Conservation (phyloP, 768 basidiomycete genomes). For the Astraeus odoratus region DNA sequence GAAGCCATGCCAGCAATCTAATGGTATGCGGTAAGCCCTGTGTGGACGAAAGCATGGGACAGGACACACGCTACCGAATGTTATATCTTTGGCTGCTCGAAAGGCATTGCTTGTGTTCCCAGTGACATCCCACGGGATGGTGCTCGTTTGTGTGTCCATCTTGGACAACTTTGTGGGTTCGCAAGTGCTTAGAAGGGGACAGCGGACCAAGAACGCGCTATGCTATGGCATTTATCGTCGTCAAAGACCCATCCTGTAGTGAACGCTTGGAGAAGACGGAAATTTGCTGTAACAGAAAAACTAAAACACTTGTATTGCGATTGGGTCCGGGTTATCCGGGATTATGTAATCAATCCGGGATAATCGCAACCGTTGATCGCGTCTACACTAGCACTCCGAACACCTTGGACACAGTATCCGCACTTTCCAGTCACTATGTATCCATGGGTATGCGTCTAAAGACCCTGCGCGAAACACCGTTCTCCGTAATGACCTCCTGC, state of each 20-base stretch:
- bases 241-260: not conserved
- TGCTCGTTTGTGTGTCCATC: constrained; percentile 13
- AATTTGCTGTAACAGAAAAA: no score
- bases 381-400: not conserved
- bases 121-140: constrained; percentile 11
- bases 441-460: constrained; percentile 34
- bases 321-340: no score
- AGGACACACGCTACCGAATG: constrained; percentile 48
- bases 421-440: not conserved
- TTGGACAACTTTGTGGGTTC: not conserved
- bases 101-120: constrained; percentile 9
- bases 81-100: constrained; percentile 39
- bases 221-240: not conserved
- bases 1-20: constrained; percentile 84
- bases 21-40: not conserved
- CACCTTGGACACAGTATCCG: no score
- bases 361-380: not conserved
- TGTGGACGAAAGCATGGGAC: not conserved
- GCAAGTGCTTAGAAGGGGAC: not conserved
- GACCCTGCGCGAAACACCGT: constrained; percentile 51
- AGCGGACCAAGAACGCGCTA: not conserved
- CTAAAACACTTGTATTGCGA: no score
- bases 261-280: constrained; percentile 2
- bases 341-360: no score
- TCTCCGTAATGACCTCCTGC: constrained; percentile 42